phyloP scores from a whole-genome alignment of 768 basidiomycete genomes.

The Omphalotus guepiniiformis region DNA sequence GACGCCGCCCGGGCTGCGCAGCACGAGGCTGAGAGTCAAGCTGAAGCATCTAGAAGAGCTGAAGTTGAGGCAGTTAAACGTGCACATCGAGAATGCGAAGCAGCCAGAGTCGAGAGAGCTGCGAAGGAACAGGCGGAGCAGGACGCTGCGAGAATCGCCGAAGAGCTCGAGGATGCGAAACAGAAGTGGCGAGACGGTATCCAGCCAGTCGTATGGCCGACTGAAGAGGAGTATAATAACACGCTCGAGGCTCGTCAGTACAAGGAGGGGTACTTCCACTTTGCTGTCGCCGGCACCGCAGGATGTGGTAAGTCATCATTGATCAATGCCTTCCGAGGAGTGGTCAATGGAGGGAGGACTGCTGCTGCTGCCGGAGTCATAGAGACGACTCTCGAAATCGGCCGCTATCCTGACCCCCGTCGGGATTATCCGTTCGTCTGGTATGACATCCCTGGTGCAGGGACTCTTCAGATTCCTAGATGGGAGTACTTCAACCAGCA shows the following conservation, averaged over 20 bases:
- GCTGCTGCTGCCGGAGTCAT: constrained; percentile 25
- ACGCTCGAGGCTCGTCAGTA: constrained; percentile 8
- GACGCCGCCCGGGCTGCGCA: too few species aligned
- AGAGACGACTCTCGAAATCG: constrained; percentile 22
- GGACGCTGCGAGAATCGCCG: background rate
- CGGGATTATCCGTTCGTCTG: constrained; percentile 21
- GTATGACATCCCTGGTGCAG: constrained; percentile 34
- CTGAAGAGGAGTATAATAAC: constrained; percentile 14
- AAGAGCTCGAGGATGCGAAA: constrained; percentile 8
- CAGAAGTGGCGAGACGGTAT: constrained; percentile 18
- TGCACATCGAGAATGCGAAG: background rate
- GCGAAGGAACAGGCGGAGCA: constrained; percentile 5
- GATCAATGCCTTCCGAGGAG: constrained; percentile 31
- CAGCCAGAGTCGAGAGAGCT: too few species aligned
- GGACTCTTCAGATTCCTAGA: constrained; percentile 25
- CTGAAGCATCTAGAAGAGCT: background rate
- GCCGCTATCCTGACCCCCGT: constrained; percentile 22
- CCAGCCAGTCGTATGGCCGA: constrained; percentile 26
- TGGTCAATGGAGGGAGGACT: constrained; percentile 16
- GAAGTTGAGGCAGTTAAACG: background rate
- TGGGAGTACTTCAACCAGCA: constrained; percentile 34
- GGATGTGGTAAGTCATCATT: constrained; percentile 34
- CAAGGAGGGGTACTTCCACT: constrained; percentile 24
- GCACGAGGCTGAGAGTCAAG: too few species aligned
- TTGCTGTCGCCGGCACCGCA: constrained; percentile 28